phyloP scores from a whole-genome alignment of 805 yeast species.

The Suhomyces pyralidae region DNA sequence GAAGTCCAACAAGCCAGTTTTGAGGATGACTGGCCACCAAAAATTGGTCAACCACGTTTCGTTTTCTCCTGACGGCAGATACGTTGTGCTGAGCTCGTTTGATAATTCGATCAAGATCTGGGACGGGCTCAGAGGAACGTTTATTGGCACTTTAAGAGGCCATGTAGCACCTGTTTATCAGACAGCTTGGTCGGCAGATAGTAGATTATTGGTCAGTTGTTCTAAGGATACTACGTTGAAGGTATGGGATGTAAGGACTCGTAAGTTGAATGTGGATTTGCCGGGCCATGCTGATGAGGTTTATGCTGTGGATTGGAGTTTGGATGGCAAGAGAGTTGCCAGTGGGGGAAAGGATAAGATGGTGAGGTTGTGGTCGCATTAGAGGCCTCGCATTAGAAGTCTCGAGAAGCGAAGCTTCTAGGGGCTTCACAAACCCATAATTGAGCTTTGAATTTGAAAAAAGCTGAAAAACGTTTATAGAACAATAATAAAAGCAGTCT shows the following conservation, averaged over 20 bases:
- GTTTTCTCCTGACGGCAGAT: constrained; percentile 93
- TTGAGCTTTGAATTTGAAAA: too few relatives aligned
- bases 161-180: constrained; percentile 98
- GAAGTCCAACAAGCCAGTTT: constrained; percentile 74
- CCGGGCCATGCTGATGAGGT: constrained; percentile 98
- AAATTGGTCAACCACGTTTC: constrained; percentile 93
- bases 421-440: too few relatives aligned
- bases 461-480: too few relatives aligned
- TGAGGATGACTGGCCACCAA: constrained; percentile 97
- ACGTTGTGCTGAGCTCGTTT: constrained; percentile 87
- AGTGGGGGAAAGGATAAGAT: constrained; percentile 97
- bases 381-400: too few relatives aligned
- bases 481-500: too few relatives aligned
- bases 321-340: constrained; percentile 90
- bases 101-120: constrained; percentile 94
- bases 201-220: constrained; percentile 85
- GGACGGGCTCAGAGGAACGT: constrained; percentile 93
- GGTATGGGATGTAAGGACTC: constrained; percentile 91
- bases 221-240: constrained; percentile 95
- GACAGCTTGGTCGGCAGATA: constrained; percentile 96
- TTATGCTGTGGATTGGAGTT: constrained; percentile 96
- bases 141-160: constrained; percentile 86
- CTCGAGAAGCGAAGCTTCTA: too few relatives aligned
- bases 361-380: constrained; percentile 91
- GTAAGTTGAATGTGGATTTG: constrained; percentile 79